Percentiles rank a stretch among this genome's conserved stretches.
phyloP scores from a whole-genome alignment of 345 rosid species.

The Eucalyptus globulus region DNA sequence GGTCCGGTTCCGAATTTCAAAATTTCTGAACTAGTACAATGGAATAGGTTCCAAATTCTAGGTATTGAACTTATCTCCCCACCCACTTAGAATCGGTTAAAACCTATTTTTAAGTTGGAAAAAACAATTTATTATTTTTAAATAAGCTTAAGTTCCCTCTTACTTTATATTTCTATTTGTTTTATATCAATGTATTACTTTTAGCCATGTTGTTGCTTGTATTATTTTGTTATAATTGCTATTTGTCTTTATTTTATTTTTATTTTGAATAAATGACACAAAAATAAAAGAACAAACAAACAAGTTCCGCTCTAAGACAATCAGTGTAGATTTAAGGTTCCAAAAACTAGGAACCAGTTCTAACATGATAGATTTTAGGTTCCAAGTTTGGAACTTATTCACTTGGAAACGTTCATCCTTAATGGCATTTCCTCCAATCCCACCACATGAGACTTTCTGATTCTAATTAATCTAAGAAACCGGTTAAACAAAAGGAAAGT shows the following conservation, averaged over 20 bases:
- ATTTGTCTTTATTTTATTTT: neutral
- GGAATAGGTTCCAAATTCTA: no score
- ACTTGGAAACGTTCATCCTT: neutral
- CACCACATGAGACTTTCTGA: neutral
- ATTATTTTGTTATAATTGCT: neutral
- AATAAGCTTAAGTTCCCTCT: no score
- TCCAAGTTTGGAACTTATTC: neutral
- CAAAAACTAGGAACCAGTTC: neutral
- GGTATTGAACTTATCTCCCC: neutral
- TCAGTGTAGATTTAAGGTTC: neutral
- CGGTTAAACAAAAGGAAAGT: neutral
- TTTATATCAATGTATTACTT: neutral
- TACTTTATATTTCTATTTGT: neutral
- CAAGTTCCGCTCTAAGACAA: rapidly evolving
- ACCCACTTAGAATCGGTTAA: neutral
- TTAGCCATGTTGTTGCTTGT: neutral
- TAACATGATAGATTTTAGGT: neutral
- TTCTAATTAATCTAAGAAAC: neutral
- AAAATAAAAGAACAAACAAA: neutral
- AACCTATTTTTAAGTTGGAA: neutral
- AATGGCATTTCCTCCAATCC: neutral
- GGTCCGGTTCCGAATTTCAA: neutral
- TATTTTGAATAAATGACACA: neutral
- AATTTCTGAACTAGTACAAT: no score
- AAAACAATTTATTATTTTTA: no score